Base-by-base conservation (phyloP, 306 rosid species). In the Malus sylvestris region DNA sequence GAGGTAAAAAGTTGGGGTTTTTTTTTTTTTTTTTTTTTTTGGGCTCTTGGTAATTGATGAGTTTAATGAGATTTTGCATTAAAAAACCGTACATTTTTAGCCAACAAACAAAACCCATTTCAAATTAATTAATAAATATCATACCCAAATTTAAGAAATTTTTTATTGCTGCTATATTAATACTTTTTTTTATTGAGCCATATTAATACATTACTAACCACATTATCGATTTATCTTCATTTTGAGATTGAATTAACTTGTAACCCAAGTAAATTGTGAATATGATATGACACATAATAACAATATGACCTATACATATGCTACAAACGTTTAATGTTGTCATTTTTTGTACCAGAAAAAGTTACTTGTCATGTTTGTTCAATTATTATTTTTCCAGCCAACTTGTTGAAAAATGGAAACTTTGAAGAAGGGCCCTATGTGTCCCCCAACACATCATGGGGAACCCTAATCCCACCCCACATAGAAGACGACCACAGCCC, bases 381-480 rank as follows among this genome's bases (percentile, higher is more conserved):
- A 32, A 63, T 69, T 66, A 14, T 33, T 32, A 15, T 15, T 62
- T 67, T 70, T 76, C 83, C 81, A 92, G 97, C 42, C 20, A 93
- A 91, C 74, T 70, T 87, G 80, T 70, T 93, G 75, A 91, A 91
- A 68, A 93, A 93, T 79, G 96, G 95, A 8, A 73, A 91, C 81
- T 89, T 89, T 20, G 96, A 93, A 79, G 93, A 91, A 75, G 98
- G 98, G 0, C 96, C 98, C 5, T 93, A 88, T 32, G 27, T 93
- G 60, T 74, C 80, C 0, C 90, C 91, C 19, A 88, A 86, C 14
- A 65, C 90, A 2, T 66, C 91, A 0, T 74, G 86, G 87, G 98
- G 98, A 1, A 95, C 88, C 29, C 25, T 93, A 63, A 81, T 93
- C 68, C 98, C 98, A 74, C 91, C 98, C 33, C 82, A 82, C 81